A percentile compares a stretch with the other conserved stretches of the same genome.
phyloP scores from a whole-genome alignment of 192 early-diverging fungal species.

The Umbelopsis sp. region DNA sequence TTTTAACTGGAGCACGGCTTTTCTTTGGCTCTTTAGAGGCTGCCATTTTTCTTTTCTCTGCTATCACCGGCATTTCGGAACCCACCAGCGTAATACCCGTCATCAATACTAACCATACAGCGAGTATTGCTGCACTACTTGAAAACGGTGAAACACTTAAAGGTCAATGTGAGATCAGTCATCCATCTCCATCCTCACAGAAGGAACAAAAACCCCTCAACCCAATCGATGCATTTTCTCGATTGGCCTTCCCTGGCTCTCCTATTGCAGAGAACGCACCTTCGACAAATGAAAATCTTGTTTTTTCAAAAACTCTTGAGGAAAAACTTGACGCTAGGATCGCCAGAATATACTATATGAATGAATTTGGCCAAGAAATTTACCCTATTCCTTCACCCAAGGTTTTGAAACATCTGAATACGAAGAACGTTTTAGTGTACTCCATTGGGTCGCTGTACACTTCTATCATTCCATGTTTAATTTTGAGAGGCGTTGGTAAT shows the following conservation, averaged over 20 bases:
- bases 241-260: conserved; percentile 37
- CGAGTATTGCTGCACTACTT: conserved; percentile 68
- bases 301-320: conserved; percentile 55
- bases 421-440: conserved; percentile 63
- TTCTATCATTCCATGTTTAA: conserved; percentile 70
- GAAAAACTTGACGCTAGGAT: conserved; percentile 56
- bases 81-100: conserved; percentile 70
- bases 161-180: conserved; percentile 80
- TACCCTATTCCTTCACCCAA: conserved; percentile 67
- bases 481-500: conserved; percentile 68
- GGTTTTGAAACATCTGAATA: conserved; percentile 48
- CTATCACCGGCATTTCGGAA: conserved; percentile 67
- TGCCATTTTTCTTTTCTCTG: conserved; percentile 74
- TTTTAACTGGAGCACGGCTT: conserved; percentile 74
- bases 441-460: conserved; percentile 79
- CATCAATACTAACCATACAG: conserved; percentile 64
- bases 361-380: conserved; percentile 71
- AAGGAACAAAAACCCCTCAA: conserved; percentile 27
- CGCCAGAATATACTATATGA: conserved; percentile 70
- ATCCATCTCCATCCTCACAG: conserved; percentile 46
- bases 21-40: conserved; percentile 73
- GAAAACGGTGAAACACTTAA: conserved; percentile 64
- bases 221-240: conserved; percentile 46
- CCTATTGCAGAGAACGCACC: background rate
- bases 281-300: conserved; percentile 40